Conservation (phyloP, 257 asterid species). For the Rubia yunnanensis region DNA sequence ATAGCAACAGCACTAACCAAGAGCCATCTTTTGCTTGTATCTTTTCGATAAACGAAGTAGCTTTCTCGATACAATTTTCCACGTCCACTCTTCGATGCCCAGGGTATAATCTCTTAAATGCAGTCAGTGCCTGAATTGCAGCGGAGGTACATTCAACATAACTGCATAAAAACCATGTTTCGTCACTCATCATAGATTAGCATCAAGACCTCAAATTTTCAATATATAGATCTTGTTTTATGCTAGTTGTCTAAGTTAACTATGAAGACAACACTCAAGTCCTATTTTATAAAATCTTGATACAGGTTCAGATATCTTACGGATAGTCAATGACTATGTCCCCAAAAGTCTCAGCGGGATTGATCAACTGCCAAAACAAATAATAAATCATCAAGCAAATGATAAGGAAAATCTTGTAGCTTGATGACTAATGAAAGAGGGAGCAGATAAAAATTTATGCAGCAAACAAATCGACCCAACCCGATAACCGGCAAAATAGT, state of each 20-base stretch:
- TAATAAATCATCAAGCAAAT: slow-evolving; percentile 10
- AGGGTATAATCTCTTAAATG: slow-evolving; percentile 70
- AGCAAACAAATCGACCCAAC: background rate
- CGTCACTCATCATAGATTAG: background rate
- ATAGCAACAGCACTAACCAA: slow-evolving; percentile 49
- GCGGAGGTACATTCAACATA: slow-evolving; percentile 98
- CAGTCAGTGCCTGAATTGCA: slow-evolving; percentile 74
- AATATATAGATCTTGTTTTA: background rate
- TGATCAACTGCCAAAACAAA: slow-evolving; percentile 58
- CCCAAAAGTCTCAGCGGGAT: slow-evolving; percentile 99
- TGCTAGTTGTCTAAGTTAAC: background rate
- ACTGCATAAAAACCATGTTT: slow-evolving; percentile 33
- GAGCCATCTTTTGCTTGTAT: slow-evolving; percentile 87
- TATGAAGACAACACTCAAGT: background rate
- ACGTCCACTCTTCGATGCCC: slow-evolving; percentile 78
- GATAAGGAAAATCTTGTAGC: background rate
- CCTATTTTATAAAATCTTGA: background rate
- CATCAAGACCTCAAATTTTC: background rate
- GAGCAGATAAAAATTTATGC: background rate
- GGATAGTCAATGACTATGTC: slow-evolving; percentile 97
- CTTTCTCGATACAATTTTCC: slow-evolving; percentile 50
- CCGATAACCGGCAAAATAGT: background rate
- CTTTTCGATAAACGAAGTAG: slow-evolving; percentile 61
- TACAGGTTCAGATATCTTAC: slow-evolving; percentile 50
- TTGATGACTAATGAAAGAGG: background rate